phyloP scores from a whole-genome alignment of 228 moss, liverwort and hornwort genomes.

The Sphagnum magellanicum region DNA sequence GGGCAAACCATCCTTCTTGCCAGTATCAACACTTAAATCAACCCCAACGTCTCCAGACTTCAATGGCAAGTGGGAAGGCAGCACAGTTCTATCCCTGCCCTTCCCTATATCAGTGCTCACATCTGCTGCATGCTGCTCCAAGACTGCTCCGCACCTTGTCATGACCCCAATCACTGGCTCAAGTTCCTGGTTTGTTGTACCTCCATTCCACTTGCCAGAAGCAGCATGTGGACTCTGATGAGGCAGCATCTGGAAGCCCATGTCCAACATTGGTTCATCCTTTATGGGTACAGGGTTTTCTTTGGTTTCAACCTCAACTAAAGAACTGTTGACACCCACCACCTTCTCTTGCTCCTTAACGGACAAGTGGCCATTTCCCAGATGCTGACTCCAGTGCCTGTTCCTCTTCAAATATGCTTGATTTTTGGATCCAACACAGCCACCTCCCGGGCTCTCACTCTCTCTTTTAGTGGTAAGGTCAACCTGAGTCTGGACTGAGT shows the following conservation, averaged over 20 bases:
- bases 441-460: conserved; percentile 35
- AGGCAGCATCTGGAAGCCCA: conserved; percentile 37
- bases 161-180: conserved; percentile 11
- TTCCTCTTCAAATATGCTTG: conserved; percentile 63
- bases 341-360: conserved; percentile 36
- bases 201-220: conserved; percentile 21
- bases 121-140: conserved; percentile 21
- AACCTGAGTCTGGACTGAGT: conserved; percentile 10
- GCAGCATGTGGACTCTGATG: conserved; percentile 27
- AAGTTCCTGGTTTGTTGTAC: conserved; percentile 16
- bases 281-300: conserved; percentile 12
- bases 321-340: conserved; percentile 14
- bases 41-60: conserved; percentile 12
- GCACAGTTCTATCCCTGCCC: conserved; percentile 11
- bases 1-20: conserved; percentile 8
- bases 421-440: conserved; percentile 16
- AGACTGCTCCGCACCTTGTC: conserved; percentile 17
- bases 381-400: conserved; percentile 50
- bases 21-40: conserved; percentile 10
- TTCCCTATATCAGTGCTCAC: conserved; percentile 1
- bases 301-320: conserved; percentile 35
- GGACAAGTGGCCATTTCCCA: conserved; percentile 51
- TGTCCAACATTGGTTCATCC: conserved; percentile 66
- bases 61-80: conserved; percentile 11
- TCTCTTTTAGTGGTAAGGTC: conserved; percentile 27